Evolutionary conservation across 371 early-diverging fungal genomes (phyloP).

Genomic region (Umbelopsis sp.): DNA sequence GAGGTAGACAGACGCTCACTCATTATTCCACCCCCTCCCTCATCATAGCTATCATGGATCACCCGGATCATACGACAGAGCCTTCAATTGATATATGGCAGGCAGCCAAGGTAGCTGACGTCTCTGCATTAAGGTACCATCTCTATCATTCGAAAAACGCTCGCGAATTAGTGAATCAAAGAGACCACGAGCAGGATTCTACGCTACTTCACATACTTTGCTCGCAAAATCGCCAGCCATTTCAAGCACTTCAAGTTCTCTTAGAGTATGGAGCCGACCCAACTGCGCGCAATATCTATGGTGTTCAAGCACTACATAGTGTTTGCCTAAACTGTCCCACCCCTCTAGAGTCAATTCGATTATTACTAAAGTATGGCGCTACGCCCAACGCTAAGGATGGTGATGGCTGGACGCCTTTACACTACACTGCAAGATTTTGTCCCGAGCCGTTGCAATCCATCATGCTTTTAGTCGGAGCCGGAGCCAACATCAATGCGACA

Average conservation of each 20-base stretch:
- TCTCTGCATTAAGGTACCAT: slow-evolving; percentile 29
- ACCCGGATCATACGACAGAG: neutral
- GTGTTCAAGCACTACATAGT: slow-evolving; percentile 45
- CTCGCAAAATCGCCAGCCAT: slow-evolving; percentile 40
- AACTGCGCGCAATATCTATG: slow-evolving; percentile 44
- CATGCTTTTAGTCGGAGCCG: slow-evolving; percentile 36
- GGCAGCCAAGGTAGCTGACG: slow-evolving; percentile 38
- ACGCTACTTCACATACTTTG: slow-evolving; percentile 51
- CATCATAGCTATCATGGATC: neutral
- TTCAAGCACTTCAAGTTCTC: slow-evolving; percentile 38
- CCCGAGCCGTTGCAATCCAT: slow-evolving; percentile 38
- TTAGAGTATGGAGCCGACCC: slow-evolving; percentile 55
- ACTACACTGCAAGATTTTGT: slow-evolving; percentile 67
- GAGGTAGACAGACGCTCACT: no score
- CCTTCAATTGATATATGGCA: slow-evolving; percentile 28
- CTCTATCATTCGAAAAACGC: slow-evolving; percentile 21
- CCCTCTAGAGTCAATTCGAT: slow-evolving; percentile 42
- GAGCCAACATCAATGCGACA: slow-evolving; percentile 54
- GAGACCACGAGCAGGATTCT: slow-evolving; percentile 54
- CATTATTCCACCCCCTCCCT: neutral
- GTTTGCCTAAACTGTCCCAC: slow-evolving; percentile 36
- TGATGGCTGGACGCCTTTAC: slow-evolving; percentile 79
- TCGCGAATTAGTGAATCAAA: slow-evolving; percentile 38
- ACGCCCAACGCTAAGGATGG: slow-evolving; percentile 66
- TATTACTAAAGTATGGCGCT: slow-evolving; percentile 37